Evolutionary conservation across 2,329 filamentous ascomycete species (phyloP).

Genomic region (Epichloe gansuensis): DNA sequence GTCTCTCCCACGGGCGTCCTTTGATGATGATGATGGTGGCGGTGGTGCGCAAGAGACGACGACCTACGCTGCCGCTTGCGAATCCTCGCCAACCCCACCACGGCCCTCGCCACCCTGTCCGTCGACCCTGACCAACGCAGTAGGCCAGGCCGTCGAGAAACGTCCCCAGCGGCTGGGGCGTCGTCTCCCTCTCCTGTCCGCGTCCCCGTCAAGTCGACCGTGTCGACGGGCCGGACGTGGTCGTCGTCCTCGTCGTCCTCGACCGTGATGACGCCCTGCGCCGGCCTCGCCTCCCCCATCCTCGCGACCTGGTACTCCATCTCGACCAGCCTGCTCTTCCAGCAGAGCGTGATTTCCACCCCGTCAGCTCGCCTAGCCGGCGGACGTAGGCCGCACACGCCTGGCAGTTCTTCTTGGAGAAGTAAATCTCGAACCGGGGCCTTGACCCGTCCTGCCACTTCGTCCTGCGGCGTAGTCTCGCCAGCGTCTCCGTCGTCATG

Average conservation of each 20-base stretch:
- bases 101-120: background rate
- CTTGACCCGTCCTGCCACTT: constrained; percentile 16
- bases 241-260: constrained; percentile 2
- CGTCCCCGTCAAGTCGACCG: constrained; percentile 2
- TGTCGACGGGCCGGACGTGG: background rate
- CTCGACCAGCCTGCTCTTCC: constrained; percentile 16
- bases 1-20: background rate
- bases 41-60: too few species aligned
- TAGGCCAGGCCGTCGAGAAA: constrained; percentile 20
- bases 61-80: background rate
- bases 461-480: constrained; percentile 10
- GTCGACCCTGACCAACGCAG: constrained; percentile 17
- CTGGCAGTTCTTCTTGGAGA: constrained; percentile 22
- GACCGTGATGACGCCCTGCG: background rate
- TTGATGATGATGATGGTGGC: too few species aligned
- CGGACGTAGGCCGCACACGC: constrained; percentile 16
- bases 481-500: constrained; percentile 10
- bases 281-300: background rate
- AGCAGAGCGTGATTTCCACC: constrained; percentile 14
- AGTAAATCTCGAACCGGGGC: constrained; percentile 22
- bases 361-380: constrained; percentile 16
- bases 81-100: constrained; percentile 3
- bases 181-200: background rate
- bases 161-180: constrained; percentile 5
- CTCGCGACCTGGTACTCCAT: constrained; percentile 14